These are phyloP conservation scores for Fusarium lyarnte DNA, from an alignment of 2,329 filamentous ascomycete species.

Conservation along the genomic window DNA sequence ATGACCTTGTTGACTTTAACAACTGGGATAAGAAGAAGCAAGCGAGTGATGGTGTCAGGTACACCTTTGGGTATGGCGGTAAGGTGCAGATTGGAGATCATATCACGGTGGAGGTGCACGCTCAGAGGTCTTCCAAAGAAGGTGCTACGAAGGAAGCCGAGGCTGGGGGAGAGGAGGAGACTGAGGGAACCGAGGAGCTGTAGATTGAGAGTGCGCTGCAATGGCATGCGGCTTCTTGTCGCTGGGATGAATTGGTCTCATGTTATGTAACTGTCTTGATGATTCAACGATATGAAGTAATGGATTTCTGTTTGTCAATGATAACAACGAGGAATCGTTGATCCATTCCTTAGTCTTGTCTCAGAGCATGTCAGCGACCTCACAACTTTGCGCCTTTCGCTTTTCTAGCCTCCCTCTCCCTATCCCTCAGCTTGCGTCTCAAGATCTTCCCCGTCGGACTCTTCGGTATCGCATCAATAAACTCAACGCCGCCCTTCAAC, in stretches of 20 bases:
- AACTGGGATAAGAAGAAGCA: slow-evolving; percentile 1
- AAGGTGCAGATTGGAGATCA: slow-evolving; percentile 3
- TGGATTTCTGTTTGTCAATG: neutral
- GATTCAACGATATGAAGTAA: neutral
- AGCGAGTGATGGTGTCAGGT: neutral
- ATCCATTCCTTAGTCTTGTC: accelerated
- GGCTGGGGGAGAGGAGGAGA: neutral
- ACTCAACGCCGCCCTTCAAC: slow-evolving; percentile 70
- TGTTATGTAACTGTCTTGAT: neutral
- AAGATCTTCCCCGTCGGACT: slow-evolving; percentile 76
- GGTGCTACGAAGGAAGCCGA: neutral
- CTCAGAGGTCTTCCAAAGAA: neutral
- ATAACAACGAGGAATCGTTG: accelerated
- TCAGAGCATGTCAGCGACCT: neutral
- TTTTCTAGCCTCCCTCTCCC: neutral
- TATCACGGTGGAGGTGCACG: neutral
- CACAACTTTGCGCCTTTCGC: neutral
- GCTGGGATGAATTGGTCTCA: accelerated
- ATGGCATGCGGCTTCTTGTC: accelerated
- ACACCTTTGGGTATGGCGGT: neutral
- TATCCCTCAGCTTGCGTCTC: slow-evolving; percentile 5
- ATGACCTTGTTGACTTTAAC: slow-evolving; percentile 9
- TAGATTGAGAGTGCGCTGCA: accelerated
- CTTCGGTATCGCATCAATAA: slow-evolving; percentile 74
- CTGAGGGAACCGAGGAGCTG: neutral